Percentiles rank a stretch among this genome's conserved stretches.
Evolutionary conservation across 148 eudicot species (phyloP).

Genomic region (Pharnaceum exiguum): DNA sequence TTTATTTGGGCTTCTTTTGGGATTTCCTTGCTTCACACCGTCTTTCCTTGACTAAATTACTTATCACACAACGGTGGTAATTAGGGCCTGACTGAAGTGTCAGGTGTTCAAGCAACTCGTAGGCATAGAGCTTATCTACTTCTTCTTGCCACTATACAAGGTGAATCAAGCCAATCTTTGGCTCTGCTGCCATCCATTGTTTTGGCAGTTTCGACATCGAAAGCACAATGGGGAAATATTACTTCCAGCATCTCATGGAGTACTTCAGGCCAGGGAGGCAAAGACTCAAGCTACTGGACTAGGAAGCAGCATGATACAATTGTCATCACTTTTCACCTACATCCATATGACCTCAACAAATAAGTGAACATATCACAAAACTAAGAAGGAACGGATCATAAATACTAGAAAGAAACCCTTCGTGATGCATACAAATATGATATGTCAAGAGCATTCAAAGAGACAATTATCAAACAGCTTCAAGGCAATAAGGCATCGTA

Average conservation of each 20-base stretch:
- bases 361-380: no score
- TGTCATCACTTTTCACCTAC: constrained; percentile 15
- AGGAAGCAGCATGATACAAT: constrained; percentile 51
- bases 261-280: constrained; percentile 88
- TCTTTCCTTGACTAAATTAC: constrained; percentile 61
- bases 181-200: constrained; percentile 98
- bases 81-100: constrained; percentile 82
- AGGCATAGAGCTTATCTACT: constrained; percentile 63
- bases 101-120: constrained; percentile 79
- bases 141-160: constrained; percentile 94
- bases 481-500: no score
- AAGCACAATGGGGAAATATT: constrained; percentile 91
- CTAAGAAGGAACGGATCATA: no score
- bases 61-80: constrained; percentile 45
- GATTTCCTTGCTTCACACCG: constrained; percentile 81
- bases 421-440: no score
- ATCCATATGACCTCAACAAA: no score
- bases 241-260: constrained; percentile 76
- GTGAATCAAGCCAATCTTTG: constrained; percentile 91
- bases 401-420: no score
- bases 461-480: no score
- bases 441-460: no score
- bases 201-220: constrained; percentile 85
- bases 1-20: constrained; percentile 79
- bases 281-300: constrained; percentile 47